These are phyloP conservation scores for Candida silvicultrix DNA, from an alignment of 805 yeast species.

Conservation along the genomic window DNA sequence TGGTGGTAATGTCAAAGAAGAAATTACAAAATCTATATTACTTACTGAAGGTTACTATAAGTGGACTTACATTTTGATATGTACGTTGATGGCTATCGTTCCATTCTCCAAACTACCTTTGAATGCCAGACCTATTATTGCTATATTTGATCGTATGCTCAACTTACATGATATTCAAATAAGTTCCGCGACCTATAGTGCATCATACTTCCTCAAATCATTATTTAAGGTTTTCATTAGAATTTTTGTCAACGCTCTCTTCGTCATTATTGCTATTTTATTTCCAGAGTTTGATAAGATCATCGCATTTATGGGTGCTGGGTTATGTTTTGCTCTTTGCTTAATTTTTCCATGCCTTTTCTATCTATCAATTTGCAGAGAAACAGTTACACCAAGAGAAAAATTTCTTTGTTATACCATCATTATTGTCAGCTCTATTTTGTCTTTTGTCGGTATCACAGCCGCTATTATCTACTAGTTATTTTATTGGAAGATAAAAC, in stretches of 20 bases:
- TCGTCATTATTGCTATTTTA: slow-evolving; percentile 53
- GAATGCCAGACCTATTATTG: slow-evolving; percentile 74
- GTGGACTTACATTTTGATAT: slow-evolving; percentile 50
- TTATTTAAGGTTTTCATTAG: slow-evolving; percentile 19
- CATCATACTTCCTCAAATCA: slow-evolving; percentile 15
- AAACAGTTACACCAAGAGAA: slow-evolving; percentile 35
- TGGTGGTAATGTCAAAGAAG: slow-evolving; percentile 64
- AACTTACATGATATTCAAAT: slow-evolving; percentile 20
- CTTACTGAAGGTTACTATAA: slow-evolving; percentile 61
- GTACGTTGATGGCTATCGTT: slow-evolving; percentile 68
- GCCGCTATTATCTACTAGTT: slow-evolving; percentile 35
- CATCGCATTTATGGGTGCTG: slow-evolving; percentile 76
- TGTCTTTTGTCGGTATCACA: slow-evolving; percentile 55
- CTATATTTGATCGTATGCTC: slow-evolving; percentile 57
- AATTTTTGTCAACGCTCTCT: slow-evolving; percentile 44
- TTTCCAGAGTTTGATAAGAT: slow-evolving; percentile 78
- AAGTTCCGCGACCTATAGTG: slow-evolving; percentile 7
- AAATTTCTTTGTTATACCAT: slow-evolving; percentile 34
- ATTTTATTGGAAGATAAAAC: no score
- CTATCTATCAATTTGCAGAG: slow-evolving; percentile 51
- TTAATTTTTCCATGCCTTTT: slow-evolving; percentile 71
- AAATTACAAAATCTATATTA: slow-evolving; percentile 71
- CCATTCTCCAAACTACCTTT: slow-evolving; percentile 84
- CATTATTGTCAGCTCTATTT: slow-evolving; percentile 35
- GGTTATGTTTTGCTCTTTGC: slow-evolving; percentile 75